Base-by-base conservation (phyloP, 1,139 yeast species). In the Saccharomyces hybrid region DNA sequence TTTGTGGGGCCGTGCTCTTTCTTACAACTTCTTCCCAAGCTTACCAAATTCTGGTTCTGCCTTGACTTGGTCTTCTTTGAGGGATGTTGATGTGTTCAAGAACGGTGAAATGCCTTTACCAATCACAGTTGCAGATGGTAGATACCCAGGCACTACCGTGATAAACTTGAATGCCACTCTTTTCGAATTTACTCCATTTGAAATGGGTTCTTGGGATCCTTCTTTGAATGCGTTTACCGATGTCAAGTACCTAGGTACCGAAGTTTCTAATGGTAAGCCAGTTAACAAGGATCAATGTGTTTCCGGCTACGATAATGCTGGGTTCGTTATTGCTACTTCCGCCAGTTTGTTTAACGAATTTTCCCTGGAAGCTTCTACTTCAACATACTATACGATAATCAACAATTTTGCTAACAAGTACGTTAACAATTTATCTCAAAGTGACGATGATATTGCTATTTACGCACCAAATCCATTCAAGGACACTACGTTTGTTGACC, bases 131-230 rank as follows among this genome's bases (percentile, higher is more conserved):
- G 79, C 95, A 1, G 84, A 84, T 65, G 93, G 91, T 56, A 82
- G 96, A 73, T 77, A 83, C 24, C 96, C 95, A 11, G 84, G 82
- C 42, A 71, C 84, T 6, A 56, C 61, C 7, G 75, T 84, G 54
- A 73, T 85, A 54, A 77, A 81, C 63, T 73, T 76, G 14, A 89
- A 86, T 67, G 82, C 93, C 8, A 85, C 96, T 1, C 78, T 86
- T 14, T 82, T 87, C 59, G 97, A 90, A 71, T 75, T 87, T 64
- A 86, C 80, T 59, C 91, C 97, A 1, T 88, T 74, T 63, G 96
- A 90, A 72, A 69, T 89, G 70, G 96, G 96, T 6, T 84, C 95
- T 32, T 89, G 95, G 95, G 96, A 90, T 68, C 86, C 89, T 42
- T 77, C 87, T 0, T 71, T 88, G 51, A 76, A 79, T 58, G 78